Conservation (phyloP, 148 eudicot species). For the Nyssa sinensis region DNA sequence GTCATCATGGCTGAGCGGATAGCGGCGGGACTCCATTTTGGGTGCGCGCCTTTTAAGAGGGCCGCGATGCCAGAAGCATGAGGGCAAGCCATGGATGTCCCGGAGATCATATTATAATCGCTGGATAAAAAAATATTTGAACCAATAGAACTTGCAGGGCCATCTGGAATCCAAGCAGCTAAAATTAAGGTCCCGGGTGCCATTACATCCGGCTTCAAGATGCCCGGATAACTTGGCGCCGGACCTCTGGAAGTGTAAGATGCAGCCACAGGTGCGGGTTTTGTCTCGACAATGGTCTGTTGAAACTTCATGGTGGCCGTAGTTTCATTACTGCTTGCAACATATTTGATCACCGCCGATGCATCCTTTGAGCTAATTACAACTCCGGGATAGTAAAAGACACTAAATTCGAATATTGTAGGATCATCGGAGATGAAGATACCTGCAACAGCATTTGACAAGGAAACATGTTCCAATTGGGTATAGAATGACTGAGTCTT, state of each 20-base stretch:
- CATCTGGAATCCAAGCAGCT: conserved; percentile 18
- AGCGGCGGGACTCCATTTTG: conserved; percentile 25
- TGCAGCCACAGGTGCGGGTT: conserved; percentile 6
- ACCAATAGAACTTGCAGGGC: neutral
- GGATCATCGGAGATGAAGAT: conserved; percentile 1
- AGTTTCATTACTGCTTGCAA: neutral
- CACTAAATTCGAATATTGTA: neutral
- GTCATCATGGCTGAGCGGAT: conserved; percentile 32
- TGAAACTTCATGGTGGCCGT: conserved; percentile 2
- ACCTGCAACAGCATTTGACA: neutral
- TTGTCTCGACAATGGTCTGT: neutral
- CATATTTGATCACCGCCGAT: neutral
- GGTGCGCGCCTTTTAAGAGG: conserved; percentile 22
- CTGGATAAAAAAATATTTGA: neutral
- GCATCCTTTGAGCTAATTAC: conserved; percentile 7
- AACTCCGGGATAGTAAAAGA: conserved; percentile 7
- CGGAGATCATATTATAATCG: conserved; percentile 5
- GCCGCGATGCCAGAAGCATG: conserved; percentile 23
- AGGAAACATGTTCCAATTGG: too few species aligned
- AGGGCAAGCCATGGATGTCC: conserved; percentile 29
- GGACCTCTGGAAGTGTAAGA: conserved; percentile 17
- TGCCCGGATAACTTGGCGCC: neutral
- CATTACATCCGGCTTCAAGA: conserved; percentile 23
- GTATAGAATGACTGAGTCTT: too few species aligned
- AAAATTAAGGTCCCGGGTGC: conserved; percentile 22